phyloP scores from a whole-genome alignment of 371 early-diverging fungal genomes.

The Circinella umbellata region DNA sequence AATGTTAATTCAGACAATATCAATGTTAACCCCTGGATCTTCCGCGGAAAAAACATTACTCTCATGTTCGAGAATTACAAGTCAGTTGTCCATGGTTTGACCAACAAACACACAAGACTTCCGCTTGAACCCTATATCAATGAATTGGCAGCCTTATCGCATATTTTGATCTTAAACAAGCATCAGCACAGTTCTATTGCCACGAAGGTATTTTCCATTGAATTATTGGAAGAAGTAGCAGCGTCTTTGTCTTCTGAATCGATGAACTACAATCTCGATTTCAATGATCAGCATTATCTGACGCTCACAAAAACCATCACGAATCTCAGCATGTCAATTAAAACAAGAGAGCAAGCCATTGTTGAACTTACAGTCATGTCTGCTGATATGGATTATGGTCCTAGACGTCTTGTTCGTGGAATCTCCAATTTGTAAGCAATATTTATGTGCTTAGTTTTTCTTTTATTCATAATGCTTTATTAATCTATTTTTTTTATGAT shows the following conservation, averaged over 20 bases:
- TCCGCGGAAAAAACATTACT: slow-evolving; percentile 15
- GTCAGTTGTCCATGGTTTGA: slow-evolving; percentile 11
- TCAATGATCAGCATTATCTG: slow-evolving; percentile 16
- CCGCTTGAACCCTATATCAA: slow-evolving; percentile 28
- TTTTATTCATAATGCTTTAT: no score
- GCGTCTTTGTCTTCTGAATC: slow-evolving; percentile 21
- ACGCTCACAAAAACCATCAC: slow-evolving; percentile 17
- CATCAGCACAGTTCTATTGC: slow-evolving; percentile 32
- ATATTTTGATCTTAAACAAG: slow-evolving; percentile 24
- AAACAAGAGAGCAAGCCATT: slow-evolving; percentile 11
- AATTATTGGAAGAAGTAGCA: slow-evolving; percentile 27
- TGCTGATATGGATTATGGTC: slow-evolving; percentile 22
- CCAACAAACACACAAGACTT: slow-evolving; percentile 23
- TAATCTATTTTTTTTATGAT: neutral
- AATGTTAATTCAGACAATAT: no score
- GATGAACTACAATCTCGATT: slow-evolving; percentile 18
- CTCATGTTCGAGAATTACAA: slow-evolving; percentile 13
- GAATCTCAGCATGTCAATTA: slow-evolving; percentile 15
- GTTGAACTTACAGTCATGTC: slow-evolving; percentile 22
- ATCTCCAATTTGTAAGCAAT: slow-evolving; percentile 17
- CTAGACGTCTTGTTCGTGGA: slow-evolving; percentile 14
- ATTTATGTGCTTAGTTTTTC: no score
- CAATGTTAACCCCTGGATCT: slow-evolving; percentile 17
- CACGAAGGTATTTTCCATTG: slow-evolving; percentile 20
- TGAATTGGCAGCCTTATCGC: slow-evolving; percentile 30